Evolutionary conservation across 1,139 yeast genomes (phyloP).

Genomic region (Pichia sp.): DNA sequence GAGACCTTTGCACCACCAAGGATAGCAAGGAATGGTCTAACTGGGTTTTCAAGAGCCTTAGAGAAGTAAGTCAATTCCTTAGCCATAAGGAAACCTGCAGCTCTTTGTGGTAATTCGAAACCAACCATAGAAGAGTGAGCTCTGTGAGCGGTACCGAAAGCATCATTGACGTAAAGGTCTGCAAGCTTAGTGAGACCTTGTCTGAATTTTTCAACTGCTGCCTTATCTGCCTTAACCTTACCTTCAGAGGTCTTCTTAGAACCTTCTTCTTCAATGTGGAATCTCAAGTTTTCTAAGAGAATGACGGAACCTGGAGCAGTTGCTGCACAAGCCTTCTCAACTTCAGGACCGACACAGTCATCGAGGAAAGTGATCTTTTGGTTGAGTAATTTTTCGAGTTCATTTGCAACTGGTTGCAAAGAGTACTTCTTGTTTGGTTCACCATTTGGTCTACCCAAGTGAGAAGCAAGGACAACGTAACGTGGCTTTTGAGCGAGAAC

Average conservation of each 20-base stretch:
- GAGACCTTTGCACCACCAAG: slow-evolving; percentile 98
- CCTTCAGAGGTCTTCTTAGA: slow-evolving; percentile 82
- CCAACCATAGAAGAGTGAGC: slow-evolving; percentile 99
- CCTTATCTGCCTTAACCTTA: slow-evolving; percentile 84
- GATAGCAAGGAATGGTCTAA: slow-evolving; percentile 94
- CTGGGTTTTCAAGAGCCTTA: slow-evolving; percentile 95
- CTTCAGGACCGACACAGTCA: slow-evolving; percentile 88
- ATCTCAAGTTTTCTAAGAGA: slow-evolving; percentile 91
- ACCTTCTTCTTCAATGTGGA: slow-evolving; percentile 96
- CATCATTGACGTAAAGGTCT: slow-evolving; percentile 94
- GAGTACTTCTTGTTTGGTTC: slow-evolving; percentile 77
- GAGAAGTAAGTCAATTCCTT: slow-evolving; percentile 95
- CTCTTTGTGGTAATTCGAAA: slow-evolving; percentile 84
- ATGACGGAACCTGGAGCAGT: slow-evolving; percentile 69
- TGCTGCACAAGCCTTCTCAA: slow-evolving; percentile 63
- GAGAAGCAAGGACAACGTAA: slow-evolving; percentile 87
- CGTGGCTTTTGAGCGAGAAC: slow-evolving; percentile 86
- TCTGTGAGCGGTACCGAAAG: slow-evolving; percentile 98
- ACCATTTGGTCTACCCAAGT: slow-evolving; percentile 97
- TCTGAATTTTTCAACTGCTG: slow-evolving; percentile 80
- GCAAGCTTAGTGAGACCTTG: slow-evolving; percentile 79
- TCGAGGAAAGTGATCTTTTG: slow-evolving; percentile 66
- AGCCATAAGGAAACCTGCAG: slow-evolving; percentile 95
- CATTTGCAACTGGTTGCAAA: slow-evolving; percentile 84
- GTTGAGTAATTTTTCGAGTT: slow-evolving; percentile 67